Evolutionary conservation across 345 rosid species (phyloP).

Genomic region (Physaria fendleri): DNA sequence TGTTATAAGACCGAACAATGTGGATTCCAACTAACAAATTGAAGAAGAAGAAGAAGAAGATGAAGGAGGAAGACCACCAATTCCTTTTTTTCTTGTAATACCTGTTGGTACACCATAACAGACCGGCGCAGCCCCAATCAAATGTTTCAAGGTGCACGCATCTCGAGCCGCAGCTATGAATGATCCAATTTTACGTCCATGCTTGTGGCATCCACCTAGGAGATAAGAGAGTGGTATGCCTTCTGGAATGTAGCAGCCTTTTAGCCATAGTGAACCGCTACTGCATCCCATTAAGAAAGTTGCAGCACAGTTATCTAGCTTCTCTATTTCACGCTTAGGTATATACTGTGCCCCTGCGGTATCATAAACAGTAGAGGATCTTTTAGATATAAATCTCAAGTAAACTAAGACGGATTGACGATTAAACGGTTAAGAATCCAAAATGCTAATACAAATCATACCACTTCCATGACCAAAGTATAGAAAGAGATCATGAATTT

Average conservation of each 20-base stretch:
- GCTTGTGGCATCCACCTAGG: conserved; percentile 55
- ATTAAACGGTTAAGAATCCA: neutral
- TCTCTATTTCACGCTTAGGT: conserved; percentile 56
- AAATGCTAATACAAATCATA: conserved; percentile 31
- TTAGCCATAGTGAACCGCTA: conserved; percentile 63
- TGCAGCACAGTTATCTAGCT: conserved; percentile 73
- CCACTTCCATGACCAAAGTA: conserved; percentile 97
- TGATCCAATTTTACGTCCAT: conserved; percentile 58
- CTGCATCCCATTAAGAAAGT: conserved; percentile 91
- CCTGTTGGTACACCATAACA: conserved; percentile 94
- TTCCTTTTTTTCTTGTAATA: conserved; percentile 46
- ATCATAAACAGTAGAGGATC: conserved; percentile 3
- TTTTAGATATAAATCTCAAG: conserved; percentile 5
- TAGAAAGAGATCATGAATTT: too few relatives aligned
- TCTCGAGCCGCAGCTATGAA: conserved; percentile 74
- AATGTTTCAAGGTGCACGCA: conserved; percentile 56
- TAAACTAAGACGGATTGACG: neutral
- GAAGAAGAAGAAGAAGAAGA: conserved; percentile 3
- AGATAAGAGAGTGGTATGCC: conserved; percentile 72
- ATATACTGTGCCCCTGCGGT: conserved; percentile 69
- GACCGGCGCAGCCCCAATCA: conserved; percentile 92
- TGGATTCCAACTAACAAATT: neutral
- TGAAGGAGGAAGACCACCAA: conserved; percentile 15
- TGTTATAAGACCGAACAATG: neutral
- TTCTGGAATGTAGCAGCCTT: conserved; percentile 71